These are phyloP conservation scores for Dioscorea alata DNA, from an alignment of 106 monocot species.

Conservation along the genomic window DNA sequence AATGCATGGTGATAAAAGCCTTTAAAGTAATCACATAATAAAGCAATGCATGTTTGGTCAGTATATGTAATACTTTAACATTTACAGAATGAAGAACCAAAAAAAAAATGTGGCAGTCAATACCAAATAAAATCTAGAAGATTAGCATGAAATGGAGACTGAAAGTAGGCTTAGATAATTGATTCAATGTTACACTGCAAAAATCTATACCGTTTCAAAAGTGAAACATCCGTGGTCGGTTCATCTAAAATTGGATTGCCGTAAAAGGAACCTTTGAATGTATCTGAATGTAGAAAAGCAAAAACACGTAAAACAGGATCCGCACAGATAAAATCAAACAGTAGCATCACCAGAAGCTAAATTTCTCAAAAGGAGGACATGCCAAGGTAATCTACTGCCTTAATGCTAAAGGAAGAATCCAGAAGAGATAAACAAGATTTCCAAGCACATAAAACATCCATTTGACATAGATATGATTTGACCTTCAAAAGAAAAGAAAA, in stretches of 20 bases:
- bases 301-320: neutral
- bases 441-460: neutral
- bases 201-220: slow-evolving; percentile 44
- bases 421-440: neutral
- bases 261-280: slow-evolving; percentile 87
- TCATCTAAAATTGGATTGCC: slow-evolving; percentile 87
- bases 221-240: slow-evolving; percentile 56
- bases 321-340: neutral
- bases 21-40: too few relatives aligned
- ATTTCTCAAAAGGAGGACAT: too few relatives aligned
- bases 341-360: neutral
- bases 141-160: too few relatives aligned
- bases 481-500: neutral
- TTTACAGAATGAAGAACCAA: too few relatives aligned
- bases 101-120: too few relatives aligned
- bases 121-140: too few relatives aligned
- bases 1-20: too few relatives aligned
- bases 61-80: too few relatives aligned
- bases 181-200: neutral
- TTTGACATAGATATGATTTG: neutral
- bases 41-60: too few relatives aligned
- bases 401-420: neutral
- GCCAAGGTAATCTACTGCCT: too few relatives aligned
- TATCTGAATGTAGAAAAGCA: slow-evolving; percentile 43
- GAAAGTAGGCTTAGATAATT: too few relatives aligned